A percentile compares a stretch with the other conserved stretches of the same genome.
Conservation (phyloP, 306 rosid genomes). For the Acacia melanoxylon region DNA sequence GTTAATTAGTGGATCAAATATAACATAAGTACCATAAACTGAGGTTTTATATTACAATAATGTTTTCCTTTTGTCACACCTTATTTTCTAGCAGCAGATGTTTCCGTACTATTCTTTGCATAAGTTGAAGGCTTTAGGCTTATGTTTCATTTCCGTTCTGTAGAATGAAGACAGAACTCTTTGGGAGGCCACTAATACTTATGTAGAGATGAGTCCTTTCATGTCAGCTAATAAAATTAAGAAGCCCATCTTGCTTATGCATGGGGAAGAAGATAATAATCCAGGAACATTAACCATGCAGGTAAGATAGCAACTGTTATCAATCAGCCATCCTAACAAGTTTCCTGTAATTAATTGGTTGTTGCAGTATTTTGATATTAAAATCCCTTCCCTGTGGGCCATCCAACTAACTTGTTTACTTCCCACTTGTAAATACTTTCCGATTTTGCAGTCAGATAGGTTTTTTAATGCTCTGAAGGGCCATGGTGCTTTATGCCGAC, state of each 20-base stretch:
- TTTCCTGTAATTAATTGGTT: constrained; percentile 14
- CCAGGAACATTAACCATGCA: constrained; percentile 98
- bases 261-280: constrained; percentile 98
- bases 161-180: constrained; percentile 97
- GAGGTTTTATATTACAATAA: not conserved
- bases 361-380: constrained; percentile 23
- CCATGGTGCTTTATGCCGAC: constrained; percentile 95
- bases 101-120: constrained; percentile 22
- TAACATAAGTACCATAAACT: not conserved
- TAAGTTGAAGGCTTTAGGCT: constrained; percentile 20
- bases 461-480: constrained; percentile 97
- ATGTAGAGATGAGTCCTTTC: constrained; percentile 98
- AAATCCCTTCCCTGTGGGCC: constrained; percentile 7
- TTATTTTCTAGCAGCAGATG: constrained; percentile 2
- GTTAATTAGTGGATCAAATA: not conserved
- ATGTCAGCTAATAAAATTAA: constrained; percentile 93
- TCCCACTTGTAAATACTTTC: constrained; percentile 31
- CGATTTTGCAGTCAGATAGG: constrained; percentile 82
- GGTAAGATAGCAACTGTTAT: constrained; percentile 45
- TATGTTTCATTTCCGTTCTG: constrained; percentile 25
- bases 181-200: constrained; percentile 89
- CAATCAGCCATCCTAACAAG: constrained; percentile 1
- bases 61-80: not conserved
- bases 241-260: constrained; percentile 95
- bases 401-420: constrained; percentile 23